Evolutionary conservation across 2,329 filamentous ascomycete species (phyloP).

Genomic region (Sarocladium strictum): DNA sequence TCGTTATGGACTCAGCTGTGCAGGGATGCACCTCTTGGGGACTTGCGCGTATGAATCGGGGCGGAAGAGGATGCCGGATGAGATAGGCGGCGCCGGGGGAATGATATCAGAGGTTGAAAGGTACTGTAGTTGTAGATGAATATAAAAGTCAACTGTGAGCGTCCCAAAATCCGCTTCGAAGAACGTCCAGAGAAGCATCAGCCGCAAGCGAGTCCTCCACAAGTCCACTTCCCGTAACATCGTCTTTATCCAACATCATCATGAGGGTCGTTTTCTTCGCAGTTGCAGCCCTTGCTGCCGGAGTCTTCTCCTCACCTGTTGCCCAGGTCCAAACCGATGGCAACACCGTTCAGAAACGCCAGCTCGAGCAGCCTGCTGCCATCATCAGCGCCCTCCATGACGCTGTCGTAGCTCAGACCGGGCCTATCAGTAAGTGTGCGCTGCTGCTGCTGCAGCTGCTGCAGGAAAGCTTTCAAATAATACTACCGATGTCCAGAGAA

Average conservation of each 20-base stretch:
- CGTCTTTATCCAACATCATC: neutral
- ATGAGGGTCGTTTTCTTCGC: slow-evolving; percentile 2
- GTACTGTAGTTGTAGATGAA: neutral
- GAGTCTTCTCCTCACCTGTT: neutral
- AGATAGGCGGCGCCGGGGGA: neutral
- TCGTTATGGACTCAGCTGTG: neutral
- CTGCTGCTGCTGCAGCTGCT: too few relatives aligned
- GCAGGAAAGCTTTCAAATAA: too few relatives aligned
- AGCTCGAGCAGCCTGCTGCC: slow-evolving; percentile 4
- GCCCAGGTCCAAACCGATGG: neutral
- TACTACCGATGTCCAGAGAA: neutral
- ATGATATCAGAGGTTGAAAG: slow-evolving; percentile 1
- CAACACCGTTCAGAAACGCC: neutral
- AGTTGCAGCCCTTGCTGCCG: neutral
- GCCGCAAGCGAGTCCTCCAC: neutral
- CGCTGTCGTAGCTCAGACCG: slow-evolving; percentile 1
- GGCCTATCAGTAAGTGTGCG: slow-evolving; percentile 1
- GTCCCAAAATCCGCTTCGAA: too few relatives aligned
- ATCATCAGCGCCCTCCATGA: slow-evolving; percentile 3
- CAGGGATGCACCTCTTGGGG: neutral
- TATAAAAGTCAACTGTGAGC: too few relatives aligned
- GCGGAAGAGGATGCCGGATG: neutral
- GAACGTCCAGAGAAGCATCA: too few relatives aligned
- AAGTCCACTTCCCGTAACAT: neutral
- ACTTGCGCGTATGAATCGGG: neutral